Evolutionary conservation across 148 eudicot genomes (phyloP).

Genomic region (Pouteria glomerata): DNA sequence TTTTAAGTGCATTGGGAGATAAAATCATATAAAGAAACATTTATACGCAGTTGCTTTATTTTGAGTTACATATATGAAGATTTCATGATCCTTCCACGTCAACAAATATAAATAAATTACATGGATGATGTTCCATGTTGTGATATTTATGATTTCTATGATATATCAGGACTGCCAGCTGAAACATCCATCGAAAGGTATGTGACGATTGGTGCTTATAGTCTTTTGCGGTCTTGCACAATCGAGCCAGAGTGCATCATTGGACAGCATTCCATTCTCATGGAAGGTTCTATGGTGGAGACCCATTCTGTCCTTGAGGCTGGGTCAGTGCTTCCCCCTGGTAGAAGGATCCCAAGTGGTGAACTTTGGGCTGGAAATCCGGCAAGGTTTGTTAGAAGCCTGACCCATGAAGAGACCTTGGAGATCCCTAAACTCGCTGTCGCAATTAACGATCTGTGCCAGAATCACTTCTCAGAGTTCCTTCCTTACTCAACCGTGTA

Average conservation of each 20-base stretch:
- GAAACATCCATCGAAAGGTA: slow-evolving; percentile 82
- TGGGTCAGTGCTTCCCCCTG: slow-evolving; percentile 95
- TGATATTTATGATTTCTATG: neutral
- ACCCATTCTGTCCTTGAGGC: slow-evolving; percentile 97
- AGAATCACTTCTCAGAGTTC: slow-evolving; percentile 67
- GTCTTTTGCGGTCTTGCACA: slow-evolving; percentile 89
- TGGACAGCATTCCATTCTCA: slow-evolving; percentile 90
- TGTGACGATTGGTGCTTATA: slow-evolving; percentile 84
- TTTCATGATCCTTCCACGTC: too few relatives aligned
- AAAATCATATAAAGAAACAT: too few relatives aligned
- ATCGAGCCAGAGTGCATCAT: slow-evolving; percentile 98
- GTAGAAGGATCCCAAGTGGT: slow-evolving; percentile 91
- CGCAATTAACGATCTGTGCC: slow-evolving; percentile 85
- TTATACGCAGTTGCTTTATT: too few relatives aligned
- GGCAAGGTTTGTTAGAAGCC: slow-evolving; percentile 86
- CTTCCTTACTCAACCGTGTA: slow-evolving; percentile 91
- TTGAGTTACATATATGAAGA: too few relatives aligned
- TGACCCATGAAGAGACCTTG: slow-evolving; percentile 84
- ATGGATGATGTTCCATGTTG: too few relatives aligned
- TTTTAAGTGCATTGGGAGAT: too few relatives aligned
- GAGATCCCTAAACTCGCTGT: slow-evolving; percentile 97
- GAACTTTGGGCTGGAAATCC: slow-evolving; percentile 99
- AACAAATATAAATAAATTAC: too few relatives aligned
- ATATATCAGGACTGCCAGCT: slow-evolving; percentile 89
- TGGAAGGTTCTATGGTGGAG: slow-evolving; percentile 98